A percentile compares a stretch with the other conserved stretches of the same genome.
phyloP scores from a whole-genome alignment of 768 basidiomycete species.

The Nidularia sp. region DNA sequence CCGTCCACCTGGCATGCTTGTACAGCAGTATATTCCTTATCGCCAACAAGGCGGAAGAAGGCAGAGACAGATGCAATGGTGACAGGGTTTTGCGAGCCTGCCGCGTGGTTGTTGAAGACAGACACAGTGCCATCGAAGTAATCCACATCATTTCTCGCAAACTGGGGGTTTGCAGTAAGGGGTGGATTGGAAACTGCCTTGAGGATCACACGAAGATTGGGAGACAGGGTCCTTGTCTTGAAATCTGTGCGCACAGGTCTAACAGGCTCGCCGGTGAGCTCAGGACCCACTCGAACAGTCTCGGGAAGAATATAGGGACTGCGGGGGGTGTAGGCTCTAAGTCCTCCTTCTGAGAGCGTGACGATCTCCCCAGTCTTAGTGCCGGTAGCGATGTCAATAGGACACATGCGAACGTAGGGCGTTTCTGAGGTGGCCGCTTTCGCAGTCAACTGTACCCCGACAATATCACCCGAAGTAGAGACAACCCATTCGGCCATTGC shows the following conservation, averaged over 20 bases:
- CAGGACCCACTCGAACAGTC: constrained; percentile 25
- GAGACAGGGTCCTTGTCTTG: constrained; percentile 24
- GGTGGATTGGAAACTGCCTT: constrained; percentile 30
- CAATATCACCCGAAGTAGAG: constrained; percentile 28
- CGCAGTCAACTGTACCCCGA: constrained; percentile 28
- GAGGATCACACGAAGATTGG: constrained; percentile 25
- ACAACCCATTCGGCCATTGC: constrained; percentile 37
- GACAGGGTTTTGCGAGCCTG: constrained; percentile 24
- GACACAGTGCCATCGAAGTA: constrained; percentile 28
- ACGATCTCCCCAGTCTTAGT: constrained; percentile 28
- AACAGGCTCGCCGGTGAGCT: constrained; percentile 21
- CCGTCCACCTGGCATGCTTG: constrained; percentile 19
- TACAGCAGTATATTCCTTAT: constrained; percentile 24
- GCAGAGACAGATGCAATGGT: constrained; percentile 28
- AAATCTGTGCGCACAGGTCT: constrained; percentile 31
- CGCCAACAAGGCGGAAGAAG: constrained; percentile 30
- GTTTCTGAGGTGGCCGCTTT: constrained; percentile 28
- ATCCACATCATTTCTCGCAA: constrained; percentile 17
- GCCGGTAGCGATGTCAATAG: constrained; percentile 29
- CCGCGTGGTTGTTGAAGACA: constrained; percentile 31
- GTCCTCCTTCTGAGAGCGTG: constrained; percentile 29
- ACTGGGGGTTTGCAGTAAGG: constrained; percentile 25
- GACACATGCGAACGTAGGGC: constrained; percentile 31
- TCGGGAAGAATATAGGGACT: constrained; percentile 26
- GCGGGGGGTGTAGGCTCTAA: constrained; percentile 27